phyloP scores from a whole-genome alignment of 345 rosid genomes.

The Orychophragmus violaceus region DNA sequence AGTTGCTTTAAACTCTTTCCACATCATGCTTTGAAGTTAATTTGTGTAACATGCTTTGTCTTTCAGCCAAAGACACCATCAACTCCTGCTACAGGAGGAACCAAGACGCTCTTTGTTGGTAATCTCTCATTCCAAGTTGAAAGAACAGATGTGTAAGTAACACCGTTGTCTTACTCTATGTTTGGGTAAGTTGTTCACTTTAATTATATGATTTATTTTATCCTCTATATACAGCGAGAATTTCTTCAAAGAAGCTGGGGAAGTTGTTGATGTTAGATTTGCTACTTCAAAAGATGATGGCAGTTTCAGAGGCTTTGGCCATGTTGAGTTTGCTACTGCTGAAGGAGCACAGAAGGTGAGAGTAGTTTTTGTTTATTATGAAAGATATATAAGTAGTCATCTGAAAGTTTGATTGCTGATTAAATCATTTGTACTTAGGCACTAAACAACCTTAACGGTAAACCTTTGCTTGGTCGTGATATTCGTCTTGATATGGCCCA shows the following conservation, averaged over 20 bases:
- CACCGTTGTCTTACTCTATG: neutral
- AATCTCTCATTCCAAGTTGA: conserved; percentile 61
- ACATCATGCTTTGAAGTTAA: neutral
- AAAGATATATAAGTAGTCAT: too few relatives aligned
- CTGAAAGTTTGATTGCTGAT: neutral
- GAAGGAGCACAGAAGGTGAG: conserved; percentile 68
- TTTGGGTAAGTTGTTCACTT: too few relatives aligned
- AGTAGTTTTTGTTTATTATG: neutral
- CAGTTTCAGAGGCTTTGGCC: conserved; percentile 66
- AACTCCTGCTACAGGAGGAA: conserved; percentile 44
- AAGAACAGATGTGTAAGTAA: conserved; percentile 58
- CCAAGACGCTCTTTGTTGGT: conserved; percentile 64
- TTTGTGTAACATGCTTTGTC: neutral
- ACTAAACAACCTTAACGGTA: conserved; percentile 53
- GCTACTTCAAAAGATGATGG: conserved; percentile 42
- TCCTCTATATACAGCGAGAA: conserved; percentile 37
- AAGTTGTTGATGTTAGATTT: conserved; percentile 68
- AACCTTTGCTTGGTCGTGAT: conserved; percentile 39
- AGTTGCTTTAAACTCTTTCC: neutral
- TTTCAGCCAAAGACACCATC: conserved; percentile 63
- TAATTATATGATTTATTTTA: neutral
- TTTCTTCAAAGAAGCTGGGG: conserved; percentile 69
- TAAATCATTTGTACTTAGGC: conserved; percentile 38
- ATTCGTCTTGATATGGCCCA: conserved; percentile 69
- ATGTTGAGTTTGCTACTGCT: conserved; percentile 67